Base-by-base conservation (phyloP, 2,329 filamentous ascomycete species). In the Aspergillus fructus region DNA sequence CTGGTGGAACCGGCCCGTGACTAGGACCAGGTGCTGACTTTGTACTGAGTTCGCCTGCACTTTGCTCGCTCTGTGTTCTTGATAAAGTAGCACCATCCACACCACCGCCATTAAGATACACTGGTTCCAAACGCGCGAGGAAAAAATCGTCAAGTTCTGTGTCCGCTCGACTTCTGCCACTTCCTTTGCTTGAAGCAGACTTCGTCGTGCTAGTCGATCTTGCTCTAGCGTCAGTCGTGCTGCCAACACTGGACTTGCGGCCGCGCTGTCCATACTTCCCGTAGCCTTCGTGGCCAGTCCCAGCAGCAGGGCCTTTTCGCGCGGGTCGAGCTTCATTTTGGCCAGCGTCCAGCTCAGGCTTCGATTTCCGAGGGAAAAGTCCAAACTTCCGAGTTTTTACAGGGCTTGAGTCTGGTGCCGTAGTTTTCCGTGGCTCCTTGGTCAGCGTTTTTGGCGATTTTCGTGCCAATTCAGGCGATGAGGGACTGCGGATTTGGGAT, bases 281-380 rank as follows among this genome's bases (percentile, higher is more conserved):
- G 62, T 83, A 82, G 27, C 77, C 78, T 76, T 97, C 93, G 67
- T 97, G 92, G 0, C 93, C 93, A 39, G 93, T 97, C n/a, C 93
- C 93, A 41, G 93, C 93, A 15, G 84, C 85, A 21, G 93, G 93
- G 0, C 93, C 93, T 73, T 91, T 93, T 27, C 89, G 83, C 23
- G 78, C 59, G 7, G 78, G 69, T 82, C 85, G 39, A 82, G 80
- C 68, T 83, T 86, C 82, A 0, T 71, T 59, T 19, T 74, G 45
- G 15, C 33, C 59, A n/a, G 73, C 70, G 42, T 85, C 80, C 4
- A 83, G 70, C 1, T 84, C 79, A 0, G 84, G 80, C 72, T 91
- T 96, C 13, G 86, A 86, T 55, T 86, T 87, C 62, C 89, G 85
- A 8, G 87, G 81, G 66, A 96, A 96, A 53, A 96, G 81, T 1